These are phyloP conservation scores for Rhizopus stolonifer DNA, from an alignment of 371 early-diverging fungal species.

Conservation along the genomic window DNA sequence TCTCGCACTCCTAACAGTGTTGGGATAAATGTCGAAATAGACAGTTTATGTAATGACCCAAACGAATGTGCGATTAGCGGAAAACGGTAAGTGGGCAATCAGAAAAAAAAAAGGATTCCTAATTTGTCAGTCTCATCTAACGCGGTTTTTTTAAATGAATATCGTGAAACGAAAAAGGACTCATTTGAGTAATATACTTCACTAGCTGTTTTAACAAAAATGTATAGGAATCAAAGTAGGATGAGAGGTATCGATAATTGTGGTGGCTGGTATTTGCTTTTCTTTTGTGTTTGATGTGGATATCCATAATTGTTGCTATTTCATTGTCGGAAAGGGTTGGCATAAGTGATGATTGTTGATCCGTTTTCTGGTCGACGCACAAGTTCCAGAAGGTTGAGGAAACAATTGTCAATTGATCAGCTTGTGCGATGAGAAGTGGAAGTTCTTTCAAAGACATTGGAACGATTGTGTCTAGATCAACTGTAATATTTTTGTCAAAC, in stretches of 20 bases:
- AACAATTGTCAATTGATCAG: slow-evolving; percentile 14
- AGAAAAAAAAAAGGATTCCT: too few relatives aligned
- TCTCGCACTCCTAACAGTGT: too few relatives aligned
- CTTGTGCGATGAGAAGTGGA: slow-evolving; percentile 21
- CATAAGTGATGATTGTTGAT: slow-evolving; percentile 17
- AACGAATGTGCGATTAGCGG: too few relatives aligned
- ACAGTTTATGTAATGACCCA: too few relatives aligned
- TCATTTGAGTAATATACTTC: slow-evolving; percentile 10
- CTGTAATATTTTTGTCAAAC: too few relatives aligned
- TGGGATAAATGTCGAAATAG: too few relatives aligned
- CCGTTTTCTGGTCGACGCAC: slow-evolving; percentile 17
- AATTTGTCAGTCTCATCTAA: too few relatives aligned
- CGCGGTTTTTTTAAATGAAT: too few relatives aligned
- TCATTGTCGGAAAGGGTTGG: slow-evolving; percentile 18
- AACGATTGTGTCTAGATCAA: too few relatives aligned
- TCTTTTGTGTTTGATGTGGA: slow-evolving; percentile 16
- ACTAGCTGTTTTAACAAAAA: slow-evolving; percentile 13
- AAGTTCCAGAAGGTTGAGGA: slow-evolving; percentile 20
- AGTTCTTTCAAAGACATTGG: slow-evolving; percentile 21
- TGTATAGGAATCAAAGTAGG: slow-evolving; percentile 15
- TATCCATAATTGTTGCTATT: slow-evolving; percentile 23
- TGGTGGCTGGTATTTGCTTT: slow-evolving; percentile 19
- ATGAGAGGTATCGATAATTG: slow-evolving; percentile 13
- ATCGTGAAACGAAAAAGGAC: slow-evolving; percentile 11
- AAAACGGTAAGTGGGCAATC: too few relatives aligned